These are phyloP conservation scores for Carex pumila DNA, from an alignment of 176 grass and related monocot genomes.

Conservation along the genomic window DNA sequence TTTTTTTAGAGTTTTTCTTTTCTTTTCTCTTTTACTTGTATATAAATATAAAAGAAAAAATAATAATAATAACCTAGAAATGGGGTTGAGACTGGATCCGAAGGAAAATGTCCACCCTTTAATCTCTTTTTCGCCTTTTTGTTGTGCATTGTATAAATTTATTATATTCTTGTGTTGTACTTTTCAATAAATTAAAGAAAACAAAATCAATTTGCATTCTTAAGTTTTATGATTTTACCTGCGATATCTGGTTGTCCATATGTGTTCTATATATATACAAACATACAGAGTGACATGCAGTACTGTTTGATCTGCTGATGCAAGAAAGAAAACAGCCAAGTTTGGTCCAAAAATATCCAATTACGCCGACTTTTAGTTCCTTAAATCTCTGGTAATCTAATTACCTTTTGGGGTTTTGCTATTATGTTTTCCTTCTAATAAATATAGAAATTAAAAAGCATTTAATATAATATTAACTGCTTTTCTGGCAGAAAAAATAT, in stretches of 20 bases:
- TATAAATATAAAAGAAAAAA: not conserved
- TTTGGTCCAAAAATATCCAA: too few species aligned
- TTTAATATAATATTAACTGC: too few species aligned
- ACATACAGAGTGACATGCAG: not conserved
- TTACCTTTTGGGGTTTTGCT: too few species aligned
- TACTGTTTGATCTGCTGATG: not conserved
- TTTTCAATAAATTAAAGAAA: not conserved
- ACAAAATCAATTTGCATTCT: not conserved
- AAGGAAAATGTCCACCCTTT: constrained; percentile 25
- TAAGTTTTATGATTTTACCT: not conserved
- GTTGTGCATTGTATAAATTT: not conserved
- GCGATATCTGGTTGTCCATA: not conserved
- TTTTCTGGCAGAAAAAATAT: not conserved
- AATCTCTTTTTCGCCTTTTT: constrained; percentile 1
- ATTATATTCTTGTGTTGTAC: not conserved
- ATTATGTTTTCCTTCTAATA: not conserved
- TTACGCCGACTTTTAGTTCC: too few species aligned
- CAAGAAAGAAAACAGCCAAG: too few species aligned
- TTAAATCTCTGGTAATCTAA: too few species aligned
- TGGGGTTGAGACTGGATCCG: constrained; percentile 5
- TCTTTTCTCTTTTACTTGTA: not conserved
- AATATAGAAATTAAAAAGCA: too few species aligned
- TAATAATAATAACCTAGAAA: not conserved
- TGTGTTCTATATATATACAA: not conserved
- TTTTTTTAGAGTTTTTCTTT: not conserved